A percentile compares a stretch with the other conserved stretches of the same genome.
Conservation (phyloP, 1,284 basidiomycete species). For the Rhodotorula glutinis region DNA sequence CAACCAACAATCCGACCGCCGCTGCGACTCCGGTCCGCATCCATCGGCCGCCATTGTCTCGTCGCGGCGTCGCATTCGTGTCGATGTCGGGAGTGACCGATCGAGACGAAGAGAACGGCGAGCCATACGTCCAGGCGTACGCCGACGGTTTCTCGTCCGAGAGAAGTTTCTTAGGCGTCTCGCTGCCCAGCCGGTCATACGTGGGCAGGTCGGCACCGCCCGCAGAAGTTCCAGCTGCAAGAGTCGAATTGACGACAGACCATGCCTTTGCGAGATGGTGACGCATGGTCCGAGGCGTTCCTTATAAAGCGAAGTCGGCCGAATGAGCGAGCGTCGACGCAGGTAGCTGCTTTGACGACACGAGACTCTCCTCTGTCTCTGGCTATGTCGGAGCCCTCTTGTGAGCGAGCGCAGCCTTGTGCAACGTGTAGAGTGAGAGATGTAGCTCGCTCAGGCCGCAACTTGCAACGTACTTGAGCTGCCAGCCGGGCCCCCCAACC, state of each 20-base stretch:
- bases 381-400: too few relatives aligned
- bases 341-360: too few relatives aligned
- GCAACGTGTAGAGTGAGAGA: too few relatives aligned
- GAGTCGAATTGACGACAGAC: not conserved
- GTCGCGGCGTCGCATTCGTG: not conserved
- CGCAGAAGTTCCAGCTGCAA: too few relatives aligned
- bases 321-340: too few relatives aligned
- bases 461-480: too few relatives aligned
- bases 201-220: not conserved
- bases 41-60: not conserved
- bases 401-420: too few relatives aligned
- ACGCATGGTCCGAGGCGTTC: not conserved
- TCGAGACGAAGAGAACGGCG: not conserved
- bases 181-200: not conserved
- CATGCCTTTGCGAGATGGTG: not conserved
- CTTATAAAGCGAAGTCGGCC: too few relatives aligned
- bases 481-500: too few relatives aligned
- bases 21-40: not conserved
- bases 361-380: too few relatives aligned
- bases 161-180: not conserved
- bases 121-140: not conserved
- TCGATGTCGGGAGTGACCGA: not conserved
- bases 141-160: constrained; percentile 1
- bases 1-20: not conserved
- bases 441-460: too few relatives aligned